These are phyloP conservation scores for Mycena galopus DNA, from an alignment of 768 basidiomycete genomes.

Conservation along the genomic window DNA sequence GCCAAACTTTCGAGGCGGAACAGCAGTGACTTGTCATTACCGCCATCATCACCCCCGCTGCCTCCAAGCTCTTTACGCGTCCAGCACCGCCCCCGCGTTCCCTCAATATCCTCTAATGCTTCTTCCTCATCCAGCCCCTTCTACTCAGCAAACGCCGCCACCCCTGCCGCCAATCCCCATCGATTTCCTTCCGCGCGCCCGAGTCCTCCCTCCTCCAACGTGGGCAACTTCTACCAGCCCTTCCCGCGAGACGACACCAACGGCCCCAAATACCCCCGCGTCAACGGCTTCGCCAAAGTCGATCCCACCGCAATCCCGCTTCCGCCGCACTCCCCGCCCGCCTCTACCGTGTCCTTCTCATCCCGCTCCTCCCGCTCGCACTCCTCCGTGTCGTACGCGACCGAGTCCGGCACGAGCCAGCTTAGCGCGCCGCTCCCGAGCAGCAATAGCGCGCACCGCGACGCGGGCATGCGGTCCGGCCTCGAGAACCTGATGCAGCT, in stretches of 20 bases:
- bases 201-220: slow-evolving; percentile 45
- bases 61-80: slow-evolving; percentile 43
- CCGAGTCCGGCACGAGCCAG: slow-evolving; percentile 53
- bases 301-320: slow-evolving; percentile 72
- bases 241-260: slow-evolving; percentile 43
- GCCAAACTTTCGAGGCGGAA: slow-evolving; percentile 21
- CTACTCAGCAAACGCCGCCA: slow-evolving; percentile 67
- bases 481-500: slow-evolving; percentile 59
- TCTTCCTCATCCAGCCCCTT: slow-evolving; percentile 49
- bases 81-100: slow-evolving; percentile 50
- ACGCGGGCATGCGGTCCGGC: slow-evolving; percentile 49
- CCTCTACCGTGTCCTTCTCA: slow-evolving; percentile 81
- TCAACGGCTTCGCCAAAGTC: slow-evolving; percentile 53
- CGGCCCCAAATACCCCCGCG: slow-evolving; percentile 41
- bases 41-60: slow-evolving; percentile 38
- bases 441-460: slow-evolving; percentile 22
- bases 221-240: slow-evolving; percentile 49
- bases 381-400: slow-evolving; percentile 59
- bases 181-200: slow-evolving; percentile 58
- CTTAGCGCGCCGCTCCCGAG: slow-evolving; percentile 43
- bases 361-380: slow-evolving; percentile 78
- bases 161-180: slow-evolving; percentile 71
- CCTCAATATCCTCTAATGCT: slow-evolving; percentile 56
- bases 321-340: slow-evolving; percentile 78
- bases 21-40: slow-evolving; percentile 32